Base-by-base conservation (phyloP, 2,329 filamentous ascomycete species). In the Coniochaeta pulveracea region DNA sequence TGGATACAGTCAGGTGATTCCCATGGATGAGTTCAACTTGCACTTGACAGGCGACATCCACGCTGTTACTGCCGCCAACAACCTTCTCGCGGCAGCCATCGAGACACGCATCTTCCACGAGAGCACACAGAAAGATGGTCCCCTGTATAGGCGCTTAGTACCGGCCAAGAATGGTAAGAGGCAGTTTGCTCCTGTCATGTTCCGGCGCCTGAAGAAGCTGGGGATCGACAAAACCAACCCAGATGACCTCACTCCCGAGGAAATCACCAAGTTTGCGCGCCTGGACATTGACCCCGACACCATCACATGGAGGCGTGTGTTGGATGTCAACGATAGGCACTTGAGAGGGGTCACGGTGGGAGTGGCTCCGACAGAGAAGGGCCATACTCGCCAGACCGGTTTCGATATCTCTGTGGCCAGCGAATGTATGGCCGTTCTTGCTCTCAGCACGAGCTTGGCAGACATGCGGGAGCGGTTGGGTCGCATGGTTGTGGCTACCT, bases 11-110 rank as follows among this genome's bases (percentile, higher is more conserved):
- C 91, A 98, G 58, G 91, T 98, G 51, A 96, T 98, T 48, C 91
- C 91, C 38, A 98, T 98, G 91, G 91, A 98, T 49, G 91, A 98
- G 58, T 98, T 98, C 68, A 98, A 98, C 61, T 66, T 98, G 52
- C 91, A 98, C 57, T 64, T 98, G 49, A 98, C 91, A 35, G 91
- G 91, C 49, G 91, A 98, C 55, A 96, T 98, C 37, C 91, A 98
- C 56, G 91, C 91, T 43, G 91, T 98, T 50, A 86, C 86, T 34
- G 89, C 89, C 18, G 91, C 91, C 23, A 98, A 96, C 71, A 98
- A 98, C 61, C 69, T 98, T 37, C 73, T 98, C 26, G 89, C 91
- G 27, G 91, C 91, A 35, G 91, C 91, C 22, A 93, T 98, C 41
- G 91, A 98, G 54, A 96, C 91, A 2, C 80, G 91, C 47, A 96